Evolutionary conservation across 495 filamentous ascomycete species (phyloP), one percentile per base, ranked within the genome.

Genomic region (Penicillium silybi): DNA sequence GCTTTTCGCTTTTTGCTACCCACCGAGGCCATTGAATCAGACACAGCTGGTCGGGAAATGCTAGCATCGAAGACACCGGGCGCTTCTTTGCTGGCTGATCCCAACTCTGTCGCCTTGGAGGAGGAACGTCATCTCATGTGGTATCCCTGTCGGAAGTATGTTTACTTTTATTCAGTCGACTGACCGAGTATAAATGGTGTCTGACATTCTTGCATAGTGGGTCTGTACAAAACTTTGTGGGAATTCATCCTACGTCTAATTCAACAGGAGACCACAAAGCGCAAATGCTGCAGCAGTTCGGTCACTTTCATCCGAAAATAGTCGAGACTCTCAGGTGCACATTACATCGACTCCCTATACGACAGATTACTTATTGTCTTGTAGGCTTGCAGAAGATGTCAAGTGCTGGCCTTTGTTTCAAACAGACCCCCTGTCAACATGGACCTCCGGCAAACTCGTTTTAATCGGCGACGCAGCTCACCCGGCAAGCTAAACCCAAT

Each of bases 401-500:
- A 75, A 73, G 41, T 62, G 61, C 11, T 81, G 74, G 74, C 69
- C 68, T 10, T 60, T 81, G 11, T 62, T 71, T 7, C 66, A 66
- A 18, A 71, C 67, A 4, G 47, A 58, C 7, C 65, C 67, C 0
- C 46, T 68, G 3, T 15, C 42, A n/a, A 63, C 50, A 0, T 78
- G 73, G 68, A 52, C 57, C 20, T 67, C 65, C n/a, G 65, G 64
- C 3, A 72, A 64, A 16, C 46, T 77, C 22, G 54, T 74, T 8
- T 60, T 79, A 3, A 63, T 76, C 10, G 76, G 78, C 15, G 76
- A 80, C 45, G 77, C 77, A 1, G 77, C 72, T 10, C 79, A 79
- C 62, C 70, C 76, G 10, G 73, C 77, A 58, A 15, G 54, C 18
- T n/a, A 18, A 18, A n/a, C n/a, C 13, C 17, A 41, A 11, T 27